phyloP scores from a whole-genome alignment of 139 green algal genomes.

The Tetraselmis chui region DNA sequence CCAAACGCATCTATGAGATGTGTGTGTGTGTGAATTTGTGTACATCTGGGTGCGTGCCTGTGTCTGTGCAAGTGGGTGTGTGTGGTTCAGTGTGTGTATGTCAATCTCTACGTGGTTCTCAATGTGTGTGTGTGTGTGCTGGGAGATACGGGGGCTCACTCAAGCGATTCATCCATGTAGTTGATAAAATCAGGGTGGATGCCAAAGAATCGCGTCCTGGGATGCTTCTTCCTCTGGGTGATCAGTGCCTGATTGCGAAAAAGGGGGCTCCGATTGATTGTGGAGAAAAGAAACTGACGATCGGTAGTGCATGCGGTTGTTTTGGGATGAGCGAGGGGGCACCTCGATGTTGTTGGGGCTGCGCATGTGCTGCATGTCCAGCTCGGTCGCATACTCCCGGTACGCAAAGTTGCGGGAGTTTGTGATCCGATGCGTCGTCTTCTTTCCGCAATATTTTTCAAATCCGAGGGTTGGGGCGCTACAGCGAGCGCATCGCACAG shows the following conservation, averaged over 20 bases:
- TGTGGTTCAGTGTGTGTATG: too few species aligned
- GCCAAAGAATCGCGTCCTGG: not conserved
- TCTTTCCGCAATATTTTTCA: not conserved
- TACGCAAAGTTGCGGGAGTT: conserved; percentile 11
- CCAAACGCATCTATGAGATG: too few species aligned
- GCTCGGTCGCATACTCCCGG: conserved; percentile 1
- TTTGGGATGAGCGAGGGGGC: too few species aligned
- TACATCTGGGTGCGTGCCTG: too few species aligned
- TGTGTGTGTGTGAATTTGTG: too few species aligned
- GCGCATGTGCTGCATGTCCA: conserved; percentile 6
- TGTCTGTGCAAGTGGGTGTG: not conserved
- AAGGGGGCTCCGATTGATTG: too few species aligned
- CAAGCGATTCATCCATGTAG: conserved; percentile 8
- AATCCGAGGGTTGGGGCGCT: not conserved
- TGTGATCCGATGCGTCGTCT: conserved; percentile 8
- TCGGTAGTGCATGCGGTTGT: too few species aligned
- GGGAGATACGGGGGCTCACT: not conserved
- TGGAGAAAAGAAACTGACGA: too few species aligned
- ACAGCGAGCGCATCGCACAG: too few species aligned
- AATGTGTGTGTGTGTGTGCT: not conserved
- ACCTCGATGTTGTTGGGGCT: conserved; percentile 1
- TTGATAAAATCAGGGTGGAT: conserved; percentile 2
- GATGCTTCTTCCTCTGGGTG: not conserved
- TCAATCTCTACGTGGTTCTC: too few species aligned
- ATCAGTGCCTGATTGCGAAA: conserved; percentile 1